Conservation (phyloP, 129 eudicot species). For the Logfia minima region DNA sequence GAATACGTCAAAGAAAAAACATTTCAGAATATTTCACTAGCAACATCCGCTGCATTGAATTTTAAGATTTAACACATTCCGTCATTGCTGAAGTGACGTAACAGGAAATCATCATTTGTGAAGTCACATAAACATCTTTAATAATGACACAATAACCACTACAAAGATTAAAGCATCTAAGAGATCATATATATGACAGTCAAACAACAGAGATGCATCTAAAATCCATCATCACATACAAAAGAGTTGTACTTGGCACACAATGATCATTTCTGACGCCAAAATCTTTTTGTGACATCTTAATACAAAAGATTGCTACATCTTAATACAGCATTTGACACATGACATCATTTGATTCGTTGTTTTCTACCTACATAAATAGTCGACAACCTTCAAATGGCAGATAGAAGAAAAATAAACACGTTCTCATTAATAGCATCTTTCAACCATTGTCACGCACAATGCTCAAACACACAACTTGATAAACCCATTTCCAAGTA, state of each 20-base stretch:
- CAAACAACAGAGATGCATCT: background rate
- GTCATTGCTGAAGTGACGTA: background rate
- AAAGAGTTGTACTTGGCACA: background rate
- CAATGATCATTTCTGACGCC: background rate
- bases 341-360: background rate
- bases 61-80: background rate
- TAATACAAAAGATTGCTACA: background rate
- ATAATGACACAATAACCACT: background rate
- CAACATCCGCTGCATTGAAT: background rate
- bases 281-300: background rate
- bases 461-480: background rate
- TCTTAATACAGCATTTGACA: background rate
- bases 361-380: background rate
- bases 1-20: background rate
- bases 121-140: background rate
- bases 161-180: slow-evolving; percentile 11
- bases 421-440: background rate
- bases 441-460: background rate
- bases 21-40: background rate
- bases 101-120: background rate
- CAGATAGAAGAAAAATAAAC: background rate
- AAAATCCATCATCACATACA: background rate
- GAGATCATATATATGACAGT: background rate
- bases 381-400: too few species aligned
- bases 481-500: background rate